Conservation (phyloP, 257 asterid species). For the Scutellaria minor region DNA sequence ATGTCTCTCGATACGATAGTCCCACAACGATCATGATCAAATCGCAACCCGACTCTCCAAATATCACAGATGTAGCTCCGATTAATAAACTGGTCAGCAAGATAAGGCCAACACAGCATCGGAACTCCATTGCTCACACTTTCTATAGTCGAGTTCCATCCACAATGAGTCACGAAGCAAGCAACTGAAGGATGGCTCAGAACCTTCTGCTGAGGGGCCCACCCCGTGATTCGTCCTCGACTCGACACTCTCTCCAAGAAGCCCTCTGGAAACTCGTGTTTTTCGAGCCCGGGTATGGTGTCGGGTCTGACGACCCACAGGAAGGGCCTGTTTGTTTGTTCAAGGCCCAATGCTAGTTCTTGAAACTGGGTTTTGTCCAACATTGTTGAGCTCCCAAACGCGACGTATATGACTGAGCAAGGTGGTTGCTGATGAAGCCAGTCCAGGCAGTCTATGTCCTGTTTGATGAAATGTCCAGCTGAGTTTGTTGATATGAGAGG, state of each 20-base stretch:
- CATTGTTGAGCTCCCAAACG: constrained; percentile 41
- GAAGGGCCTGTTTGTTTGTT: constrained; percentile 46
- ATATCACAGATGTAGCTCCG: constrained; percentile 62
- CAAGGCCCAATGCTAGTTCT: constrained; percentile 50
- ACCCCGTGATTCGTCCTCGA: constrained; percentile 42
- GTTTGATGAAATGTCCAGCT: constrained; percentile 30
- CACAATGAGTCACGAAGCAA: constrained; percentile 71
- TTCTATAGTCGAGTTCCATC: constrained; percentile 73
- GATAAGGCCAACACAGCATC: constrained; percentile 59
- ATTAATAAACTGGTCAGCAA: constrained; percentile 63
- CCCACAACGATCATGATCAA: constrained; percentile 36
- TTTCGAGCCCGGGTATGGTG: no score
- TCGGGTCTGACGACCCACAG: constrained; percentile 61
- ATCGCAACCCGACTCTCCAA: constrained; percentile 58
- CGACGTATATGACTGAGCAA: constrained; percentile 44
- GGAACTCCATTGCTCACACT: constrained; percentile 59
- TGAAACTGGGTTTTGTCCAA: constrained; percentile 35
- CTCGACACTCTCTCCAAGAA: constrained; percentile 33
- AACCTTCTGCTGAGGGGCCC: constrained; percentile 66
- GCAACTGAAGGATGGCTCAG: constrained; percentile 56
- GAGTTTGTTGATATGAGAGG: constrained; percentile 40
- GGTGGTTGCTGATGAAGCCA: constrained; percentile 48
- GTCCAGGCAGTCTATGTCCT: constrained; percentile 34
- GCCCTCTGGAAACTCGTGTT: constrained; percentile 29
- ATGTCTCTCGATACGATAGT: constrained; percentile 40